Conservation (phyloP, 23 red algal species). For the Cyanidiococcus yangmingshanensis region DNA sequence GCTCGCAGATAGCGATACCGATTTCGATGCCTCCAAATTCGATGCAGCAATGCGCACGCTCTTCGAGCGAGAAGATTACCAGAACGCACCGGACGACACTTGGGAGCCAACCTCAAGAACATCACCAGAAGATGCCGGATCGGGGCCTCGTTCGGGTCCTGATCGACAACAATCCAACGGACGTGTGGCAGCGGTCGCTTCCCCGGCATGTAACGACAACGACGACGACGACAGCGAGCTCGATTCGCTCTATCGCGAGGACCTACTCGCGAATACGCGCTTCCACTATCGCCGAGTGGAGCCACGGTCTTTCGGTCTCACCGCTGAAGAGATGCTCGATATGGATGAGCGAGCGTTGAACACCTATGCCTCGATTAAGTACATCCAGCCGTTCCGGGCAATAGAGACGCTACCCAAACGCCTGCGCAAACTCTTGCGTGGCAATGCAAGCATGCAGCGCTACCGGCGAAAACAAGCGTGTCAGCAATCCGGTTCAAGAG, state of each 20-base stretch:
- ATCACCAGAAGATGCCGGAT: background rate
- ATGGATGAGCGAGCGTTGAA: constrained; percentile 91
- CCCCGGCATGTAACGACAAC: background rate
- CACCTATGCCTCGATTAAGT: constrained; percentile 52
- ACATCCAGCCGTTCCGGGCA: constrained; percentile 50
- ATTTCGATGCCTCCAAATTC: constrained; percentile 24
- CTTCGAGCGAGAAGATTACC: constrained; percentile 10
- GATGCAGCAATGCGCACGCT: background rate
- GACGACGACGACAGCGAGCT: constrained; percentile 27
- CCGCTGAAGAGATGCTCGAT: constrained; percentile 49
- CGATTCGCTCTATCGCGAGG: constrained; percentile 76
- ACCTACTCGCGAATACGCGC: constrained; percentile 60
- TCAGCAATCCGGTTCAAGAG: too few relatives aligned
- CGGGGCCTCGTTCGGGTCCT: background rate
- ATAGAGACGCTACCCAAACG: background rate
- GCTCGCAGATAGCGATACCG: background rate
- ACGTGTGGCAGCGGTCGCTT: background rate
- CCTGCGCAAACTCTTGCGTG: constrained; percentile 8
- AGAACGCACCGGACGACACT: background rate
- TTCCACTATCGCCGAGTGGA: constrained; percentile 83
- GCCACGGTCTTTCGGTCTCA: constrained; percentile 58
- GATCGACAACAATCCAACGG: background rate
- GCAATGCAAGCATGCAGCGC: constrained; percentile 8
- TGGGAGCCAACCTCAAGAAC: background rate
- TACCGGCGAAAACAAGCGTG: background rate